Evolutionary conservation across 805 yeast genomes (phyloP).

Genomic region (Candida patagonica): DNA sequence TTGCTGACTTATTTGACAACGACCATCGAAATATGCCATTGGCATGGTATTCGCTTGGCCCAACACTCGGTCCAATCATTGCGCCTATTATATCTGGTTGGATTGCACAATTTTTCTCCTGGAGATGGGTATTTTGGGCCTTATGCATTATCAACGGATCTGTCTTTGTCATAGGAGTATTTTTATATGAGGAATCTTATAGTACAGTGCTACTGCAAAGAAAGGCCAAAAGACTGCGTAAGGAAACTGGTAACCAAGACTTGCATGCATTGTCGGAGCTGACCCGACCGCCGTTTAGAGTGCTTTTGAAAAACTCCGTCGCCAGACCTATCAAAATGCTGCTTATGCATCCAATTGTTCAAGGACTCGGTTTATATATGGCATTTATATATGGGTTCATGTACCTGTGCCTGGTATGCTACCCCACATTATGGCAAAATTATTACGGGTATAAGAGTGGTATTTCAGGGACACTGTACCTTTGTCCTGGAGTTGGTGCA

Average conservation of each 20-base stretch:
- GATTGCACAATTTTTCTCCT: slow-evolving; percentile 38
- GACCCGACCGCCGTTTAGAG: slow-evolving; percentile 16
- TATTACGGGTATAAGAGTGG: slow-evolving; percentile 40
- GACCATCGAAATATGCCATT: slow-evolving; percentile 45
- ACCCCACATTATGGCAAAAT: slow-evolving; percentile 43
- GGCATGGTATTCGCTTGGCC: slow-evolving; percentile 51
- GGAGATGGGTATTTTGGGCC: slow-evolving; percentile 62
- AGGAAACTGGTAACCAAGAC: slow-evolving; percentile 44
- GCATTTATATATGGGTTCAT: slow-evolving; percentile 60
- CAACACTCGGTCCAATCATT: slow-evolving; percentile 49
- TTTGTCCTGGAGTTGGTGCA: slow-evolving; percentile 50
- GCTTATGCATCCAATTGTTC: slow-evolving; percentile 51
- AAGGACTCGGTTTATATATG: slow-evolving; percentile 53
- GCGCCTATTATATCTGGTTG: slow-evolving; percentile 44
- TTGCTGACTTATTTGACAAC: slow-evolving; percentile 51
- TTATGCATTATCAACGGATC: slow-evolving; percentile 46
- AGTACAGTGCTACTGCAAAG: slow-evolving; percentile 41
- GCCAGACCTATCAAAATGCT: slow-evolving; percentile 47
- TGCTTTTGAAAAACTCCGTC: slow-evolving; percentile 34
- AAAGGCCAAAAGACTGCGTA: slow-evolving; percentile 41
- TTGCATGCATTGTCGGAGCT: slow-evolving; percentile 52
- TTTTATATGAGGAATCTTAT: slow-evolving; percentile 49
- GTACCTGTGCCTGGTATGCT: slow-evolving; percentile 53
- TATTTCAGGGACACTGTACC: slow-evolving; percentile 48
- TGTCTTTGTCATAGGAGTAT: slow-evolving; percentile 35